Evolutionary conservation across 2,329 filamentous ascomycete species (phyloP), one percentile per base, ranked within the genome.

Genomic region (Cladosporium austrohemisphaericum): DNA sequence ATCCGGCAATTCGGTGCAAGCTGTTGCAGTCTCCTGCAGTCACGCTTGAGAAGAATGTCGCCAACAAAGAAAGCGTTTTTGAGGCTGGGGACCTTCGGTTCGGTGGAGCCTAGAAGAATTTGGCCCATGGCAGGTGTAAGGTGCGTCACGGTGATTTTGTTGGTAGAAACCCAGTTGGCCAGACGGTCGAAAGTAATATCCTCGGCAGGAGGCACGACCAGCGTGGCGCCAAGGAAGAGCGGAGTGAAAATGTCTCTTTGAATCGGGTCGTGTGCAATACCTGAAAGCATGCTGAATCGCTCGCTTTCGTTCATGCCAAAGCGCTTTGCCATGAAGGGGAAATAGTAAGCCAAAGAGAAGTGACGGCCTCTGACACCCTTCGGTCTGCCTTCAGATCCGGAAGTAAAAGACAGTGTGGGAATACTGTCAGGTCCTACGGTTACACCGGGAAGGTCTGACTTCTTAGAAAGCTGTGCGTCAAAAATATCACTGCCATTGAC

Each of bases 121-220:
- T 96, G 88, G 49, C 91, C 91, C 91, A 97, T 96, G 50, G 93
- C 93, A 8, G 93, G 93, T 1, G 93, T 98, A 31, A 97, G 72
- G 68, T 97, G 93, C 10, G 86, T 89, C 16, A 90, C 86, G 13
- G 84, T 95, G 2, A 86, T 81, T 49, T 78, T 72, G 62, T 86
- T 80, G 45, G 85, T 80, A 45, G 77, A 76, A 78, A 96, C 88
- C 93, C 93, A 98, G 63, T 95, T 89, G 4, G 85, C 85, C 11
- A 96, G 75, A 60, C 77, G 83, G 69, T 95, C 91, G 65, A 96
- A 86, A 47, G 85, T 80, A 52, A 97, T 97, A 58, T 90, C 83
- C 55, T 95, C 90, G 50, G 80, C 80, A 9, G 87, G 80, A 1
- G 91, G 91, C 1, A 93, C 79, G 6, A 96, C 69, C 0, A 96